These are phyloP conservation scores for Stygiomarasmius scandens DNA, from an alignment of 1,284 basidiomycete species.

Conservation along the genomic window DNA sequence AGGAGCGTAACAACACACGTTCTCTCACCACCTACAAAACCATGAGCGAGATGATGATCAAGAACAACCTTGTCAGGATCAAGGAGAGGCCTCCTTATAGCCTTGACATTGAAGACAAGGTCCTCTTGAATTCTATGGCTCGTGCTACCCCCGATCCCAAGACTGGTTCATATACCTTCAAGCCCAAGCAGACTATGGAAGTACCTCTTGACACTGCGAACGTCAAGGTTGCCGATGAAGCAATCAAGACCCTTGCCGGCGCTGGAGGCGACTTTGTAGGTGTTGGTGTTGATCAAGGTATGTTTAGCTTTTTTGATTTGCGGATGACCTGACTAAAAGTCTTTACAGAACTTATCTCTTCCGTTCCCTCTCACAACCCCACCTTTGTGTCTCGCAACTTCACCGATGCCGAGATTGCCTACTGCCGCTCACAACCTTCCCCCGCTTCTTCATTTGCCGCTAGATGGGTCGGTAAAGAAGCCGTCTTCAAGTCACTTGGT, in stretches of 20 bases:
- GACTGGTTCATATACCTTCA: constrained; percentile 84
- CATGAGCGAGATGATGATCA: constrained; percentile 94
- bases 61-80: constrained; percentile 91
- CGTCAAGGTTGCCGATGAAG: constrained; percentile 55
- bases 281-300: constrained; percentile 87
- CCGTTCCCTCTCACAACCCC: constrained; percentile 89
- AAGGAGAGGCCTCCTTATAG: constrained; percentile 94
- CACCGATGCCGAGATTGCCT: constrained; percentile 84
- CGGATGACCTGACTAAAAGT: constrained; percentile 14
- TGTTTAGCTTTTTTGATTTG: constrained; percentile 20
- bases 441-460: constrained; percentile 91
- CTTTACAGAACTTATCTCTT: constrained; percentile 82
- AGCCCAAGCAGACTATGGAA: constrained; percentile 59
- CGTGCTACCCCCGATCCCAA: constrained; percentile 83
- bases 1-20: constrained; percentile 67
- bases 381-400: constrained; percentile 94
- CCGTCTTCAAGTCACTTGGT: constrained; percentile 97
- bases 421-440: constrained; percentile 89
- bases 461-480: constrained; percentile 97
- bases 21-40: constrained; percentile 85
- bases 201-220: constrained; percentile 67
- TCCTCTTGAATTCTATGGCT: constrained; percentile 93
- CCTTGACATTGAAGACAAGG: constrained; percentile 84
- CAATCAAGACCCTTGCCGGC: constrained; percentile 41
- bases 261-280: constrained; percentile 46